phyloP scores from a whole-genome alignment of 1,284 basidiomycete genomes.

The Papiliotrema fonsecae region DNA sequence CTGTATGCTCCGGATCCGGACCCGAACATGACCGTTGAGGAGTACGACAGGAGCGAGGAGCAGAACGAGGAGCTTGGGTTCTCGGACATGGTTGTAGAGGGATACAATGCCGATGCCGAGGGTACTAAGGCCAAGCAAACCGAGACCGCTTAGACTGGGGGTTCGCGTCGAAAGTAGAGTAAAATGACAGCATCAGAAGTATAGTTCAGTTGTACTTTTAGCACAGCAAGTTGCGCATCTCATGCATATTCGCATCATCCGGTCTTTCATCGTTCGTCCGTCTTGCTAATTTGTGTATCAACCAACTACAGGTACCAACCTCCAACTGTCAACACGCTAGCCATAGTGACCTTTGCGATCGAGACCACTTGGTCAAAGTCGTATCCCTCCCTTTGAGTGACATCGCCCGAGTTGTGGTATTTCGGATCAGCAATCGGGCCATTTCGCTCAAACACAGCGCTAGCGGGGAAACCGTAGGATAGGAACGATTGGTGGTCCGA shows the following conservation, averaged over 20 bases:
- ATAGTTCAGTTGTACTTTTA: background rate
- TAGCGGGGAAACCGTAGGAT: conserved; percentile 71
- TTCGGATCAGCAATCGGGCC: conserved; percentile 77
- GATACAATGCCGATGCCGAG: conserved; percentile 57
- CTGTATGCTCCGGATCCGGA: conserved; percentile 88
- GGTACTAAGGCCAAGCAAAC: conserved; percentile 7
- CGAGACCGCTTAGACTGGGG: background rate
- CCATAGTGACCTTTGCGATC: conserved; percentile 73
- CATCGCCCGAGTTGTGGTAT: conserved; percentile 60
- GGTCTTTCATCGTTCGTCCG: no score
- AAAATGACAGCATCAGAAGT: background rate
- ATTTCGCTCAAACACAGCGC: conserved; percentile 64
- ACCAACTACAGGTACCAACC: conserved; percentile 23
- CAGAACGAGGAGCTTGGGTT: conserved; percentile 95
- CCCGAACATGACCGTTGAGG: conserved; percentile 79
- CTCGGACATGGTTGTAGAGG: conserved; percentile 93
- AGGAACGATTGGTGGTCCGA: conserved; percentile 80
- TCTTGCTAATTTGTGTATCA: no score
- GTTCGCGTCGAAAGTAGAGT: background rate
- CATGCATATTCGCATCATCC: no score
- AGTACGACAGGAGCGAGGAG: conserved; percentile 77
- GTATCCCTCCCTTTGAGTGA: conserved; percentile 69
- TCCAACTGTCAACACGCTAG: conserved; percentile 38
- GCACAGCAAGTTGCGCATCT: no score
- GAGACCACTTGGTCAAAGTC: conserved; percentile 71